phyloP scores from a whole-genome alignment of 805 yeast genomes.

The Cyberlindnera euphorbiae region DNA sequence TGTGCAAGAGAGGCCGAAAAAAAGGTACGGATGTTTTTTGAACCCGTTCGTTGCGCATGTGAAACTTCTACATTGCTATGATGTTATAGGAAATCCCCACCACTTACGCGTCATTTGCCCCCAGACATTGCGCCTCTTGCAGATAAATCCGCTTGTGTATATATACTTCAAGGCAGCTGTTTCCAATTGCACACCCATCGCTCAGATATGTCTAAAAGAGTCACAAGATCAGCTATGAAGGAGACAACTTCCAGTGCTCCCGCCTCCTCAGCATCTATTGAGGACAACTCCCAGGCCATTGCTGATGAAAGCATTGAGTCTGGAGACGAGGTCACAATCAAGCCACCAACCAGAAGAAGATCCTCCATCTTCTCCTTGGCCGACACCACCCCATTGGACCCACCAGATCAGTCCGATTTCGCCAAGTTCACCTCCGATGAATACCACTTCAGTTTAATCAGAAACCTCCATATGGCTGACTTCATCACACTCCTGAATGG shows the following conservation, averaged over 20 bases:
- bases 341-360: constrained; percentile 33
- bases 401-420: constrained; percentile 74
- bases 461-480: constrained; percentile 92
- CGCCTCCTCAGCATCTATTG: neutral
- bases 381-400: constrained; percentile 49
- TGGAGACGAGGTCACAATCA: constrained; percentile 15
- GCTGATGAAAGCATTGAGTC: constrained; percentile 20
- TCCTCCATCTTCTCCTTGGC: constrained; percentile 46
- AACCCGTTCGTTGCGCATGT: too few species aligned
- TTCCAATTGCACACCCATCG: too few species aligned
- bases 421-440: constrained; percentile 75
- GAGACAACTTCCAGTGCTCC: too few species aligned
- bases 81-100: too few species aligned
- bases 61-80: too few species aligned
- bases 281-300: constrained; percentile 11
- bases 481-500: constrained; percentile 93
- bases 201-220: constrained; percentile 21
- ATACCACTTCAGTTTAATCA: constrained; percentile 79
- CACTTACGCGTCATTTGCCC: too few species aligned
- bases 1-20: too few species aligned
- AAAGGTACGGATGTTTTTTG: too few species aligned
- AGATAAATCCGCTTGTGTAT: too few species aligned
- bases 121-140: too few species aligned
- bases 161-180: too few species aligned
- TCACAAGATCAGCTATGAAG: constrained; percentile 17